A percentile compares a stretch with the other conserved stretches of the same genome.
These are phyloP conservation scores for Penicillium tannophilum DNA, from an alignment of 495 filamentous ascomycete species.

Conservation along the genomic window DNA sequence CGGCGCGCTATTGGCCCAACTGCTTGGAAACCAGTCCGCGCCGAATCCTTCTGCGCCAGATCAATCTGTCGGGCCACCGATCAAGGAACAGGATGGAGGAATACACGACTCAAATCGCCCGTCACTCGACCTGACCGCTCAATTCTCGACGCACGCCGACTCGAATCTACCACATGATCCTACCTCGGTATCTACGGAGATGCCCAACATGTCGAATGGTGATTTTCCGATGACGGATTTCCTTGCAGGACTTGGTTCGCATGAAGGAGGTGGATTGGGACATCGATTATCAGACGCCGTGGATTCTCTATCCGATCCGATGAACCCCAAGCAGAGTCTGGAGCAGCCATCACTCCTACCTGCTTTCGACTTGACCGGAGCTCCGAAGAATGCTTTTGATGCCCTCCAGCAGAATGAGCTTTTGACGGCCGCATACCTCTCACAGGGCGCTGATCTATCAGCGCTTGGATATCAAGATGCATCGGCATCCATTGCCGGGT, in stretches of 20 bases:
- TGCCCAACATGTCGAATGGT: slow-evolving; percentile 26
- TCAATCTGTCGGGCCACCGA: slow-evolving; percentile 15
- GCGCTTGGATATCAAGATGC: slow-evolving; percentile 46
- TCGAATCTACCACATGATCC: slow-evolving; percentile 14
- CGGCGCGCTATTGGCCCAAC: slow-evolving; percentile 47
- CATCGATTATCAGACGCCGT: slow-evolving; percentile 26
- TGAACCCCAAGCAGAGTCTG: slow-evolving; percentile 34
- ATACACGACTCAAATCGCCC: slow-evolving; percentile 25
- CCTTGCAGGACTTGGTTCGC: slow-evolving; percentile 19
- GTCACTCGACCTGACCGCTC: slow-evolving; percentile 13
- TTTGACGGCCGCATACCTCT: slow-evolving; percentile 44
- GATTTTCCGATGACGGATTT: slow-evolving; percentile 21
- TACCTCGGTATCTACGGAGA: slow-evolving; percentile 18
- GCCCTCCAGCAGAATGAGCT: slow-evolving; percentile 47
- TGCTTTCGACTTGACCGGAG: slow-evolving; percentile 39
- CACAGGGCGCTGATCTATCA: slow-evolving; percentile 42
- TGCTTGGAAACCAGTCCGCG: slow-evolving; percentile 42
- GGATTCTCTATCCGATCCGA: slow-evolving; percentile 38
- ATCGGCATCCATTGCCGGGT: slow-evolving; percentile 41
- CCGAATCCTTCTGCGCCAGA: slow-evolving; percentile 22
- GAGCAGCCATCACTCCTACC: slow-evolving; percentile 44
- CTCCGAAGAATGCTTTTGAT: slow-evolving; percentile 41
- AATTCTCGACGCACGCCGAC: slow-evolving; percentile 14
- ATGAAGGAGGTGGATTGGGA: slow-evolving; percentile 12
- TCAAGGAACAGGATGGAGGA: slow-evolving; percentile 23